Evolutionary conservation across 2,329 filamentous ascomycete genomes (phyloP).

Genomic region (Fusarium azukiicola): DNA sequence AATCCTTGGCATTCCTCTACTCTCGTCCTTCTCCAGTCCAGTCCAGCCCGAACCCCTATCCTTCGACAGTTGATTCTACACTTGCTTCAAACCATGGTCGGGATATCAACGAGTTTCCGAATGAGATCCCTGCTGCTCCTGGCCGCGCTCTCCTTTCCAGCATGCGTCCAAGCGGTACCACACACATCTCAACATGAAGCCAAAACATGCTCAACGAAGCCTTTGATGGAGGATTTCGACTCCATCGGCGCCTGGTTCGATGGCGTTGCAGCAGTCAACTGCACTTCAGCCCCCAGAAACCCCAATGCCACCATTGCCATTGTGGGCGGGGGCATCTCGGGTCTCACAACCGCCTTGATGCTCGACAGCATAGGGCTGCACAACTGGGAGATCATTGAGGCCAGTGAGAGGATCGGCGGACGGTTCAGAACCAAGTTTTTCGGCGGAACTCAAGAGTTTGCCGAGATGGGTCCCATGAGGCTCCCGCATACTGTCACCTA

Average conservation of each 20-base stretch:
- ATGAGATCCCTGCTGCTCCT: not conserved
- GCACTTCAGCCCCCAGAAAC: not conserved
- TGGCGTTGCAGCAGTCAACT: conserved; percentile 21
- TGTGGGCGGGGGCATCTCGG: conserved; percentile 83
- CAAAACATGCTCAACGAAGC: not conserved
- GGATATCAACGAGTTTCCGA: not conserved
- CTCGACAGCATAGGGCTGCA: conserved; percentile 75
- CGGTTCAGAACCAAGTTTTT: conserved; percentile 83
- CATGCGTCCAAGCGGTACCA: not conserved
- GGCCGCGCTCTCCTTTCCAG: not conserved
- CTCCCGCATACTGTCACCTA: conserved; percentile 77
- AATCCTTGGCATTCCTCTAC: not conserved
- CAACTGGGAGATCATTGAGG: conserved; percentile 82
- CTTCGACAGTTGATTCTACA: not conserved
- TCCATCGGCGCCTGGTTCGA: conserved; percentile 37
- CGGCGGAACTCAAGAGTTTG: conserved; percentile 60
- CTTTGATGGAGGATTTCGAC: conserved; percentile 28
- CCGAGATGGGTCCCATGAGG: conserved; percentile 83
- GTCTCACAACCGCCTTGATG: conserved; percentile 78
- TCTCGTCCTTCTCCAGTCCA: not conserved
- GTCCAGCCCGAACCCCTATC: not conserved
- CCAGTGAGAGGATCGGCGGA: conserved; percentile 79
- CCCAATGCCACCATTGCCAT: conserved; percentile 72
- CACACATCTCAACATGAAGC: not conserved
- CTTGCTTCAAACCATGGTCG: not conserved